Base-by-base conservation (phyloP, 2,329 filamentous ascomycete genomes). In the Cladophialophora immunda region DNA sequence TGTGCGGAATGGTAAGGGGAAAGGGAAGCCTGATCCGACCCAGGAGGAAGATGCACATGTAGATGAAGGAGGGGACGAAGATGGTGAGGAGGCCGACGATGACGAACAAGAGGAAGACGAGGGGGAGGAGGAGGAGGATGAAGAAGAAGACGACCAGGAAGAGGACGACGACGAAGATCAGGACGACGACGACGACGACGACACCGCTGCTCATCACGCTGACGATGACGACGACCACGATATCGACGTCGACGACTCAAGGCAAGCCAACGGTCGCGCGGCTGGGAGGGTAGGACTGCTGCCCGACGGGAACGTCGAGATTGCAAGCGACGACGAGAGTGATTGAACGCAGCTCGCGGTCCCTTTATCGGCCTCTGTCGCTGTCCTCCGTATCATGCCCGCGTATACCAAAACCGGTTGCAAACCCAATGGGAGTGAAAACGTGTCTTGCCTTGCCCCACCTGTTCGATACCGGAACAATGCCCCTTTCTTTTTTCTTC, bases 91-190 rank as follows among this genome's bases (percentile, higher is more conserved):
- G 15, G 71, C 74, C 25, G 65, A 74, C 11, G 66, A 66, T 15
- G 61, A 67, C 8, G 66, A 66, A 17, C 65, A 64, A 6, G 65
- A 73, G 29, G 62, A 68, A 27, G 50, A 58, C 2, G 54, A 66
- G 3, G 72, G 72, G 9, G 74, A 75, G 15, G 71, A 75, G n/a
- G 64, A 65, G 3, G 63, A 68, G 6, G 62, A 65, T 9, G 70
- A 71, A 13, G 71, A 73, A 3, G 73, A 73, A 1, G 72, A 75
- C 4, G 73, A 70, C 5, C 73, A 75, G 0, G 73, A 73, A 1
- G 73, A 74, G 0, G 71, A 73, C 1, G 73, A 76, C 4, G 74
- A 72, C 30, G 62, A 68, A 29, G 36, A 60, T 3, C 38, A 68
- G 4, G 74, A 73, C 1, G 74, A 74, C 2, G 71, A 72, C 1